Evolutionary conservation across 495 filamentous ascomycete species (phyloP).

Genomic region (Jackrogersella minutella): DNA sequence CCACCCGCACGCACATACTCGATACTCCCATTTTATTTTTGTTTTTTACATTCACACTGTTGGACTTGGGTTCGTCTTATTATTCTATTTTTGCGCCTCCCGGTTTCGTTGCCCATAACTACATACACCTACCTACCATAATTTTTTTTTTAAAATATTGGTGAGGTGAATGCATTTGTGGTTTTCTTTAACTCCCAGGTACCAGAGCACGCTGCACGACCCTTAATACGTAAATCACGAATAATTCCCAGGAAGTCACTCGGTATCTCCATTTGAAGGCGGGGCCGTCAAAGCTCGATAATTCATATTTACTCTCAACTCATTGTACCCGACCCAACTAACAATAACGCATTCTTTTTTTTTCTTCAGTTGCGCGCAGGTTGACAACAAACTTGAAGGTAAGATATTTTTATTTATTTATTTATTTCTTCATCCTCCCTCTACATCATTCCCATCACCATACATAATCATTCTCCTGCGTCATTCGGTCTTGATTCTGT

Average conservation of each 20-base stretch:
- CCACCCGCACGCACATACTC: neutral
- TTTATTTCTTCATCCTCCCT: neutral
- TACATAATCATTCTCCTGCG: neutral
- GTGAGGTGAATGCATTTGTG: neutral
- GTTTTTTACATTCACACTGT: constrained; percentile 11
- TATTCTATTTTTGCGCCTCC: constrained; percentile 1
- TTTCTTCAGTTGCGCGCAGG: no score
- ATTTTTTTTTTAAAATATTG: neutral
- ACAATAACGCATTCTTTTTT: no score
- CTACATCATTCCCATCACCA: neutral
- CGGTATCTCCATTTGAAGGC: constrained; percentile 15
- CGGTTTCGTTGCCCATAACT: neutral
- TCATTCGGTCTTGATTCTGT: constrained; percentile 2
- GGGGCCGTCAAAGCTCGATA: constrained; percentile 19
- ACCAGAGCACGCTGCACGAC: neutral
- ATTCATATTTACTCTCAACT: constrained; percentile 1
- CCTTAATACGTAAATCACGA: constrained; percentile 5
- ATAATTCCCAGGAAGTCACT: neutral
- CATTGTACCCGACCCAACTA: constrained; percentile 1
- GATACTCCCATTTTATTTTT: constrained; percentile 6
- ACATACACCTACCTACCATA: neutral
- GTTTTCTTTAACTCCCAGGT: neutral
- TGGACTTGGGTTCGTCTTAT: constrained; percentile 15
- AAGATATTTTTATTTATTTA: constrained; percentile 10
- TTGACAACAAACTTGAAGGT: constrained; percentile 12